Base-by-base conservation (phyloP, 495 filamentous ascomycete species). In the Xylaria longipes region DNA sequence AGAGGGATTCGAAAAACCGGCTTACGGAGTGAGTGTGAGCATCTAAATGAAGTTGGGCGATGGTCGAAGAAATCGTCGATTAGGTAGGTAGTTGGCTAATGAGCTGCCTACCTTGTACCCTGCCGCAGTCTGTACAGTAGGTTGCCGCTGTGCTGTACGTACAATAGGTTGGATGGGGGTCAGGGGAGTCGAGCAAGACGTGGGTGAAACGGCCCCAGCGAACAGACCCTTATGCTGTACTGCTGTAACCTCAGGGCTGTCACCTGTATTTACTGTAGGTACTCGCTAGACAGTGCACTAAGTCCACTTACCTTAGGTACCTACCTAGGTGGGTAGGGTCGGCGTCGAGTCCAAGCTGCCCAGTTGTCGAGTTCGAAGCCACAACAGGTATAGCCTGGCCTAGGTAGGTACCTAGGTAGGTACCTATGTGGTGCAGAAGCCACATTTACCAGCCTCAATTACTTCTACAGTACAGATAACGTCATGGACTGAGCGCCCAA, bases 21-120 rank as follows among this genome's bases (percentile, higher is more conserved):
- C 2, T 33, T 25, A 56, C 20, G 25, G 25, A 52, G 50, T 56
- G 25, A 31, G 45, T 39, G 27, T 64, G n/a, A 14, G 58, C 60
- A 70, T 70, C 43, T 22, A n/a, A 2, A 68, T 35, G 5, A 57
- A 31, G 37, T 68, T 27, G 65, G 65, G 9, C 27, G 35, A 31
- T 22, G 25, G 37, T 25, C 22, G 52, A 68, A 43, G 35, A 46
- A 60, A 68, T 45, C 33, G 52, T 54, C 20, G 43, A 39, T n/a
- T n/a, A n/a, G n/a, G n/a, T n/a, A n/a, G n/a, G n/a, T 14, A 29
- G 60, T 63, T 41, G 37, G 64, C 33, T n/a, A 12, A 31, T 58
- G 50, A 54, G 58, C n/a, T 14, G 27, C 9, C 35, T 27, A 27
- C 22, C 25, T 27, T 25, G 50, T 27, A 54, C 46, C 22, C 12